phyloP scores from a whole-genome alignment of 352 stramenopile species.

The Phytophthora vignae region DNA sequence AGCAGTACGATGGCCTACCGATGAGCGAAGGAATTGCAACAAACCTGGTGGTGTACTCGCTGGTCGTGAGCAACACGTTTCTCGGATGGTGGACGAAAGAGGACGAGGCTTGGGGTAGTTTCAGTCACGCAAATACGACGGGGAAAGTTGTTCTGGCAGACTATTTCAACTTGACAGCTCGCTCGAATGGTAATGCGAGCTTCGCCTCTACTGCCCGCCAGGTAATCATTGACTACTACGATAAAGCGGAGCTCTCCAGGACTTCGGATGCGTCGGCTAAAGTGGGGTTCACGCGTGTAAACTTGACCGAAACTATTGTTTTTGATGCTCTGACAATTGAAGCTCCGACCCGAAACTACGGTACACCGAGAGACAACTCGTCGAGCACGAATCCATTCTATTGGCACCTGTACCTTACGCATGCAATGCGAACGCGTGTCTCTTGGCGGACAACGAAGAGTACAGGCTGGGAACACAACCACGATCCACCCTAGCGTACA shows the following conservation, averaged over 20 bases:
- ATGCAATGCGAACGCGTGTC: constrained; percentile 6
- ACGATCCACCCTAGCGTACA: constrained; percentile 21
- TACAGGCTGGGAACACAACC: background rate
- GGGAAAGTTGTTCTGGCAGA: constrained; percentile 5
- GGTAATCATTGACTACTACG: constrained; percentile 10
- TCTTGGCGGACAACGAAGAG: background rate
- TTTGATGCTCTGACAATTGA: constrained; percentile 20
- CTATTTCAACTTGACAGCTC: constrained; percentile 8
- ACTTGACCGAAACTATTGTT: background rate
- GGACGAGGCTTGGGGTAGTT: background rate
- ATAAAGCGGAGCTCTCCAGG: constrained; percentile 11
- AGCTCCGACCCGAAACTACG: constrained; percentile 5
- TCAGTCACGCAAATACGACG: background rate
- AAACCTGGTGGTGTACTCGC: constrained; percentile 15
- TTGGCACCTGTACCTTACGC: background rate
- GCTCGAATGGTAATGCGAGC: background rate
- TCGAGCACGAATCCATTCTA: constrained; percentile 11
- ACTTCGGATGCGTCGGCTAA: constrained; percentile 8
- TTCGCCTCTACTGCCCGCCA: background rate
- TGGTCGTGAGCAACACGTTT: constrained; percentile 12
- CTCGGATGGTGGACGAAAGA: constrained; percentile 9
- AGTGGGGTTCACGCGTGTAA: constrained; percentile 18
- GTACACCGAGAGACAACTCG: constrained; percentile 7
- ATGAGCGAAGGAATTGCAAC: constrained; percentile 11
- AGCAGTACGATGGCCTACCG: background rate